Evolutionary conservation across 73 alveolate species (phyloP), one percentile per base, ranked within the genome.

Genomic region (Effrenium voratum): DNA sequence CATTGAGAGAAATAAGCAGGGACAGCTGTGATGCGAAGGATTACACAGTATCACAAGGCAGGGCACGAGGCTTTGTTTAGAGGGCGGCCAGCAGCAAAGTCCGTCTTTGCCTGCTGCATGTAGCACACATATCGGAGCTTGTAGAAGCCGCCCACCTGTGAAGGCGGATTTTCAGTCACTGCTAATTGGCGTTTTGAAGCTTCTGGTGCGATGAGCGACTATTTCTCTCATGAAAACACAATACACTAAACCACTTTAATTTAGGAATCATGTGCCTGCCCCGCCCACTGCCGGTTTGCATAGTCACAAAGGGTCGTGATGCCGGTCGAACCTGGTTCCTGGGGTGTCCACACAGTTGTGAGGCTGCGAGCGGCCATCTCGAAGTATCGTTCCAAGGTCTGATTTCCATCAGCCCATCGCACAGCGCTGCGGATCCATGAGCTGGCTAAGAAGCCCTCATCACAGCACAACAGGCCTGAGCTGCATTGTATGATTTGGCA

Each of bases 301-400:
- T 90, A 90, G 97, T 90, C 97, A 76, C 97, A 90, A 24, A 90
- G 57, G 44, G 77, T 1, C 30, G 97, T 90, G 70, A 90, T 68
- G 45, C 88, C 12, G 75, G 77, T 90, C 50, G 97, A 90, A 34
- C 83, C 66, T 24, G 86, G 87, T 38, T 79, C 50, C 26, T 90
- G 97, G 15, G 97, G 97, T 24, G 97, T 90, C 97, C 97, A 90
- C 55, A 90, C 97, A 3, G 97, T 90, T 45, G 97, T 90, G 57
- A 68, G 52, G 88, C 97, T 90, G 28, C 97, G 86, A 6, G 97
- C 97, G 2, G 97, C 97, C 70, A 90, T 75, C 60, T 90, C 97
- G 41, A 36, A 41, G 55, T 90, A 90, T 32, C 88, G 72, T 75
- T 68, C 73, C 87, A 90, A 57, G 72, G 88, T 90, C 0, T 60